Base-by-base conservation (phyloP, 2,329 filamentous ascomycete species). In the Phialophora chinensis region DNA sequence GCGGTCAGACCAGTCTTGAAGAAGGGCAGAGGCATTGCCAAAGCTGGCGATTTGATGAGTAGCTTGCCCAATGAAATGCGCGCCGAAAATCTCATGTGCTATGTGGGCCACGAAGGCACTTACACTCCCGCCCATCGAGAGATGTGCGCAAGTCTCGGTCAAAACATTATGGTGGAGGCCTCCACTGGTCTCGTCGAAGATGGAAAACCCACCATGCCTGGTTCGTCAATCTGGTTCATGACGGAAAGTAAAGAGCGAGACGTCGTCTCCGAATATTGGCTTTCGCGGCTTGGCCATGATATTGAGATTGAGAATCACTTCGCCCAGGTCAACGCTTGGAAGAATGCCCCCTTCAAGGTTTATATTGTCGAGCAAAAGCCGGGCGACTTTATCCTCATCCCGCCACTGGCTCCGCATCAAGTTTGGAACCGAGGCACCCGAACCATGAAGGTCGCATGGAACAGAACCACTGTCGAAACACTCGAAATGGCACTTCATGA, bases 211-310 rank as follows among this genome's bases (percentile, higher is more conserved):
- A 87, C 87, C 53, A 91, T 88, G 69, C 87, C 90, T 1, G 95
- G 95, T 1, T 96, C 91, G 62, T 97, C 95, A 0, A 87, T 99
- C 44, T 99, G 95, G 95, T 97, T 98, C 76, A 98, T 99, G 95
- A 98, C 95, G 0, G 93, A 97, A 77, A 93, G 89, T 42, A 96
- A 95, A 73, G 95, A 99, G 74, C 89, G 95, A 1, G 90, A 93
- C 68, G 85, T 94, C 3, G 93, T 98, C 2, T 90, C 93, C 0
- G 94, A 98, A 74, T 98, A 97, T 77, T 99, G 96, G 82, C 82
- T 96, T 57, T 96, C 93, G 1, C 91, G 92, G 77, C 84, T 99
- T 4, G 95, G 95, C 1, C 95, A 99, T 75, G 94, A 99, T 73
- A 93, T 98, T 67, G 94, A 98, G 75, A 92, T 98, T 20, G 95